A percentile compares a stretch with the other conserved stretches of the same genome.
phyloP scores from a whole-genome alignment of 2,329 filamentous ascomycete genomes.

The Verticillium dahliae region DNA sequence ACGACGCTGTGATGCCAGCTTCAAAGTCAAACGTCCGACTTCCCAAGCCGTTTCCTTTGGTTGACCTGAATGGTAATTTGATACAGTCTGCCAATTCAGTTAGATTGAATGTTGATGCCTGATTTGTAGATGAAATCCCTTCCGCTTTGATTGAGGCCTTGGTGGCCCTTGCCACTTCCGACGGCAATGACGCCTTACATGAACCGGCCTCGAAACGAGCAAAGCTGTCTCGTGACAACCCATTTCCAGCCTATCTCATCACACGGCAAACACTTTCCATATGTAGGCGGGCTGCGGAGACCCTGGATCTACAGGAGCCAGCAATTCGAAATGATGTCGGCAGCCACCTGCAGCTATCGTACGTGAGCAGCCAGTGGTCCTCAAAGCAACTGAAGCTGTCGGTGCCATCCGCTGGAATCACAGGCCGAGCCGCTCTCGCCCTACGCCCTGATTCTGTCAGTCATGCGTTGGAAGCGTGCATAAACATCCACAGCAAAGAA shows the following conservation, averaged over 20 bases:
- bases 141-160: slow-evolving; percentile 15
- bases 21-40: not conserved
- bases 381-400: not conserved
- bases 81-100: not conserved
- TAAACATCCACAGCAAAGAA: not conserved
- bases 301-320: not conserved
- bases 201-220: slow-evolving; percentile 1
- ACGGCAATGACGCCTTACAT: not conserved
- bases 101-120: not conserved
- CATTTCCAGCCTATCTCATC: not conserved
- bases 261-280: not conserved
- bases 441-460: not conserved
- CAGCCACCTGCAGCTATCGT: not conserved
- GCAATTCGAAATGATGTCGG: not conserved
- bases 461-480: not conserved
- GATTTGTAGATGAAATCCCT: slow-evolving; percentile 16
- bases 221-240: not conserved
- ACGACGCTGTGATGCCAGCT: not conserved
- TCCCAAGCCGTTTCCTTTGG: not conserved
- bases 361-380: not conserved
- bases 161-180: slow-evolving; percentile 10
- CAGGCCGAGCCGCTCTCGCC: not conserved
- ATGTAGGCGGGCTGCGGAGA: not conserved
- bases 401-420: not conserved
- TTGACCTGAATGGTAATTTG: not conserved